Evolutionary conservation across 345 rosid species (phyloP).

Genomic region (Heritiera littoralis): DNA sequence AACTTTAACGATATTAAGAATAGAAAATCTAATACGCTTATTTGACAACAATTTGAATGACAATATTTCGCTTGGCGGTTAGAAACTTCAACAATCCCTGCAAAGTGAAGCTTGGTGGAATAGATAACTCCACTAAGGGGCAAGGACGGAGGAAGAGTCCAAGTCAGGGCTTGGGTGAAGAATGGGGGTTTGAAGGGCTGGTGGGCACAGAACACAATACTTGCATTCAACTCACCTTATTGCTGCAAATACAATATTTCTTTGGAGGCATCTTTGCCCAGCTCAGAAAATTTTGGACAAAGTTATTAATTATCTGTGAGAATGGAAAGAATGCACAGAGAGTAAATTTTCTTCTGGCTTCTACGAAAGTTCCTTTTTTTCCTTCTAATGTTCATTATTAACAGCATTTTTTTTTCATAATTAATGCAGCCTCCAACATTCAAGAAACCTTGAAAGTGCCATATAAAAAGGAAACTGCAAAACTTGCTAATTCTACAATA

Average conservation of each 20-base stretch:
- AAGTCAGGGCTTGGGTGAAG: neutral
- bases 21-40: neutral
- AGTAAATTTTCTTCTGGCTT: neutral
- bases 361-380: neutral
- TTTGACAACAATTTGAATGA: neutral
- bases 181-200: neutral
- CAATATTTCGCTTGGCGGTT: neutral
- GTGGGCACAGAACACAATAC: neutral
- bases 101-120: neutral
- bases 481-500: constrained; percentile 7
- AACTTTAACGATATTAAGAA: neutral
- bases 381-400: neutral
- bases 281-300: constrained; percentile 3
- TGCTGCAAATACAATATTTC: neutral
- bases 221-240: neutral
- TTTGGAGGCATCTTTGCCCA: neutral
- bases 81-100: neutral
- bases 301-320: neutral
- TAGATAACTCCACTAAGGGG: neutral
- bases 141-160: neutral
- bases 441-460: neutral
- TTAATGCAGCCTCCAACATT: neutral
- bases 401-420: neutral
- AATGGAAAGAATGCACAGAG: neutral
- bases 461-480: neutral